These are phyloP conservation scores for Karstenula rhodostoma DNA, from an alignment of 2,329 filamentous ascomycete genomes.

Conservation along the genomic window DNA sequence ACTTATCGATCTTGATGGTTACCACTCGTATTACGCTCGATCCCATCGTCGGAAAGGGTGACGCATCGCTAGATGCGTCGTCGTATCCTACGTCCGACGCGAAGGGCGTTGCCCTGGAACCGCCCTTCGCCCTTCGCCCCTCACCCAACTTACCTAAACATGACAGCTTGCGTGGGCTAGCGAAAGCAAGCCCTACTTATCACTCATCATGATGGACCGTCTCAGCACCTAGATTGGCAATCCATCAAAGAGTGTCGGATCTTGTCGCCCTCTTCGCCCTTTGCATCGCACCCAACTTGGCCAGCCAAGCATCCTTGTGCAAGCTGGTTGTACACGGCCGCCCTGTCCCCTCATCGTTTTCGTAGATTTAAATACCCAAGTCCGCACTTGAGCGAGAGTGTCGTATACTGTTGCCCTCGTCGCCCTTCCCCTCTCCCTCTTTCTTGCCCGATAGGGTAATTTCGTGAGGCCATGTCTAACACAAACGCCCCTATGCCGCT, in stretches of 20 bases:
- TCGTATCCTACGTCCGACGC: background rate
- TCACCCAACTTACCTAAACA: background rate
- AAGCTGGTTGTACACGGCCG: background rate
- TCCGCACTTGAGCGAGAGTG: background rate
- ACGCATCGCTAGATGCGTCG: background rate
- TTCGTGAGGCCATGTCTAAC: background rate
- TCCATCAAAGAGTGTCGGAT: too few relatives aligned
- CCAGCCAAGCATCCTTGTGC: background rate
- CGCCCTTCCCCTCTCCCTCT: background rate
- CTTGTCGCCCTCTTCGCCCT: too few relatives aligned
- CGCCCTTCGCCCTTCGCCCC: conserved; percentile 10
- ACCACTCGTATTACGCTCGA: too few relatives aligned
- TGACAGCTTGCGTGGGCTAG: background rate
- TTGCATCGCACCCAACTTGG: too few relatives aligned
- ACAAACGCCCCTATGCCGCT: background rate
- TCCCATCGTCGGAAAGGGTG: too few relatives aligned
- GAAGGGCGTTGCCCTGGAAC: background rate
- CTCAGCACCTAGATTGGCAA: too few relatives aligned
- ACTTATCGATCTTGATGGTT: too few relatives aligned
- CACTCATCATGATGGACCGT: background rate
- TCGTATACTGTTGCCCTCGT: background rate
- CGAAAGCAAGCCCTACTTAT: background rate
- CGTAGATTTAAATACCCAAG: background rate
- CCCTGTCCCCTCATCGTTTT: background rate
- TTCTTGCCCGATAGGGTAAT: background rate